A percentile compares a stretch with the other conserved stretches of the same genome.
Evolutionary conservation across 257 asterid genomes (phyloP).

Genomic region (Anisodus tanguticus): DNA sequence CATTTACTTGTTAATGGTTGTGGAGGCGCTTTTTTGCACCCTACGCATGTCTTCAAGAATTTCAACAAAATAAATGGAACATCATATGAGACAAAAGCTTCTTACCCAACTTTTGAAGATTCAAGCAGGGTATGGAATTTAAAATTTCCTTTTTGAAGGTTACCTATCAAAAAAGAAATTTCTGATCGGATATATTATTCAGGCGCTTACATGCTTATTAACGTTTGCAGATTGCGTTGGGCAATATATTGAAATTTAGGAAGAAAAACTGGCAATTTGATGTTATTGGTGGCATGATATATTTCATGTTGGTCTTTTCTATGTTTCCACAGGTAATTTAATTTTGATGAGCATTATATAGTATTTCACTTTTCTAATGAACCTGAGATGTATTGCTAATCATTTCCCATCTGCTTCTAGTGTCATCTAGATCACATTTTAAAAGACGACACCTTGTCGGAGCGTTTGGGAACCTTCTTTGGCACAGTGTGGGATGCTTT

Average conservation of each 20-base stretch:
- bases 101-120: conserved; percentile 96
- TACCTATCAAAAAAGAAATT: neutral
- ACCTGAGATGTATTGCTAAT: conserved; percentile 29
- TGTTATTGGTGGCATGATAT: conserved; percentile 91
- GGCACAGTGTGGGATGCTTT: conserved; percentile 86
- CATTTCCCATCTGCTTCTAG: conserved; percentile 52
- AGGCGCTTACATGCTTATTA: conserved; percentile 11
- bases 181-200: neutral
- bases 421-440: conserved; percentile 91
- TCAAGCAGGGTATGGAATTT: conserved; percentile 79
- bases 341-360: neutral
- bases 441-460: conserved; percentile 80
- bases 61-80: conserved; percentile 63
- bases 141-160: neutral
- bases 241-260: conserved; percentile 94
- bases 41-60: conserved; percentile 90
- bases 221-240: conserved; percentile 87
- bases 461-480: conserved; percentile 83
- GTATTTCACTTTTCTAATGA: conserved; percentile 21
- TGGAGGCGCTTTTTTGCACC: conserved; percentile 99
- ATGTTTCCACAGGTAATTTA: conserved; percentile 92
- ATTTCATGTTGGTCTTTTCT: conserved; percentile 81
- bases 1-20: conserved; percentile 97
- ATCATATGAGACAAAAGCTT: conserved; percentile 79
- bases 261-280: conserved; percentile 99